A percentile compares a stretch with the other conserved stretches of the same genome.
Conservation (phyloP, 129 eudicot species). For the Flaveria bidentis region DNA sequence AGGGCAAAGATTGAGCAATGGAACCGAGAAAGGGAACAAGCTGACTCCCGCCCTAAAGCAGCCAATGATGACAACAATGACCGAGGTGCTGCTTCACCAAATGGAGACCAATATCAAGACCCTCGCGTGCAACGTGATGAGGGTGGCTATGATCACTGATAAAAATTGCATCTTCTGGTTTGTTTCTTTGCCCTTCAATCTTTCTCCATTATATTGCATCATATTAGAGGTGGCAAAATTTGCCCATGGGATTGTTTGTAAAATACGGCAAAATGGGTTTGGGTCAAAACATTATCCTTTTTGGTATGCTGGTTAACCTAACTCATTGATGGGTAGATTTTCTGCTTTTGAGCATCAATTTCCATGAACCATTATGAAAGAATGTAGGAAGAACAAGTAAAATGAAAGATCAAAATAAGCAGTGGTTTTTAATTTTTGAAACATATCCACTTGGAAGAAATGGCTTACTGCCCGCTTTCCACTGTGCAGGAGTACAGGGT, state of each 20-base stretch:
- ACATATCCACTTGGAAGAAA: conserved; percentile 33
- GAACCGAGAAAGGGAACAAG: conserved; percentile 91
- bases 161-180: conserved; percentile 39
- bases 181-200: conserved; percentile 33
- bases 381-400: conserved; percentile 12
- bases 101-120: conserved; percentile 50
- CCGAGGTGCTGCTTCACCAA: conserved; percentile 33
- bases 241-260: neutral
- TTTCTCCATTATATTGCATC: conserved; percentile 7
- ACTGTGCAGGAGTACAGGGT: conserved; percentile 84
- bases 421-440: conserved; percentile 12
- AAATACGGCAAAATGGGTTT: neutral
- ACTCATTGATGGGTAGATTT: neutral
- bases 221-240: neutral
- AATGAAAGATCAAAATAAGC: neutral
- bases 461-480: conserved; percentile 85
- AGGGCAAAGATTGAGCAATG: conserved; percentile 98
- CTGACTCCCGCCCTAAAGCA: conserved; percentile 47
- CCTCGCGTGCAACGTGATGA: conserved; percentile 40
- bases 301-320: neutral
- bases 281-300: neutral
- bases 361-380: neutral
- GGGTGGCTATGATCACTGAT: conserved; percentile 47
- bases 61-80: conserved; percentile 33
- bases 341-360: neutral